Percentiles rank a stretch among this genome's conserved stretches.
Conservation (phyloP, 106 monocot species). For the Platanthera guangdongensis region DNA sequence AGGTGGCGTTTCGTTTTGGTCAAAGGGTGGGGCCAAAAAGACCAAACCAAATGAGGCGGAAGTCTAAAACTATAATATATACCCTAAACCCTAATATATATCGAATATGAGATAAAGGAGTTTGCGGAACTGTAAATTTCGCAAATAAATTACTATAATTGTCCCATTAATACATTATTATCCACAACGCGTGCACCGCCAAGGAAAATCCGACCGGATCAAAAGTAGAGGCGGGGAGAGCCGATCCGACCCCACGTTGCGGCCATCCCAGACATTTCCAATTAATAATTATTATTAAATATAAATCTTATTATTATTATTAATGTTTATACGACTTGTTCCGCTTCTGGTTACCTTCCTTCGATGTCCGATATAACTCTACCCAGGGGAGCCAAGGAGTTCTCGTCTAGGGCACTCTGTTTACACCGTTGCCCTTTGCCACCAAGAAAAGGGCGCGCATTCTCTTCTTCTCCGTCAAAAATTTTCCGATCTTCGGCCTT, state of each 20-base stretch:
- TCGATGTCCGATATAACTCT: not conserved
- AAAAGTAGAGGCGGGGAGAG: not conserved
- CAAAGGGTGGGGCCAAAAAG: too few relatives aligned
- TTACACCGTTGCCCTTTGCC: not conserved
- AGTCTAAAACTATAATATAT: too few relatives aligned
- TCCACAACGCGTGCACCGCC: too few relatives aligned
- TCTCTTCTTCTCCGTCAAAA: not conserved
- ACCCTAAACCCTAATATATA: too few relatives aligned
- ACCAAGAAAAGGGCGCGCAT: not conserved
- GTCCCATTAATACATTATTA: too few relatives aligned
- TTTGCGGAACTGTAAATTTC: too few relatives aligned
- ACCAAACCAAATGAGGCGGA: too few relatives aligned
- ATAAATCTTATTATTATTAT: not conserved
- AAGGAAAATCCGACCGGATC: too few relatives aligned
- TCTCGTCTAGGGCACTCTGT: not conserved
- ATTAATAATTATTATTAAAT: not conserved
- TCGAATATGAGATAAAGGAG: too few relatives aligned
- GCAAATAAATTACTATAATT: too few relatives aligned
- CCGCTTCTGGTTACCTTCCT: not conserved
- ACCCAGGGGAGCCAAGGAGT: not conserved
- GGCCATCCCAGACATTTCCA: not conserved
- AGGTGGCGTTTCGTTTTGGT: too few relatives aligned
- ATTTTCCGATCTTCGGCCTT: not conserved
- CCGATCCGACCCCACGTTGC: not conserved
- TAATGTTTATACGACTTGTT: not conserved